Evolutionary conservation across 2,329 filamentous ascomycete genomes (phyloP), one percentile per base, ranked within the genome.

Genomic region (Fusarium drepaniforme): DNA sequence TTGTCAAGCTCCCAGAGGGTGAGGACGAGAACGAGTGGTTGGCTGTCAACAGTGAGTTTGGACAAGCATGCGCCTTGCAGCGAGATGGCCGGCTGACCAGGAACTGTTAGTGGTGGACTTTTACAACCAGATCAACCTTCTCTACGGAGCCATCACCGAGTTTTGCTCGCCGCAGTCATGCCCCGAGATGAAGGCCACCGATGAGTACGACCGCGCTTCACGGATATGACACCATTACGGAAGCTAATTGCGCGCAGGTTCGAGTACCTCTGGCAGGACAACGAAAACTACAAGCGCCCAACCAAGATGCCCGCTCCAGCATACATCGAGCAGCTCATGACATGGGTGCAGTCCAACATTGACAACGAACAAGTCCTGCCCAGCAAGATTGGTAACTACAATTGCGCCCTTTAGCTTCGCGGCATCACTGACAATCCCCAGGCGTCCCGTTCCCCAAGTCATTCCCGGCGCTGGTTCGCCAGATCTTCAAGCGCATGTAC

Each of bases 181-280:
- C 83, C 97, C 97, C 1, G 97, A 98, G 86, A 99, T 99, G 97
- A 99, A 99, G 85, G 97, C 97, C n/a, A 99, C 97, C 12, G 97
- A 99, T 86, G 97, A 99, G 93, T 97, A 89, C 75, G 91, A 38
- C 18, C 23, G 25, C 5, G 5, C 2, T 8, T 16, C 5, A 13
- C 23, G 13, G 18, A 16, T 59, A 38, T 11, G 30, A 28, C 3
- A 33, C 5, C 37, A 33, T 12, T 37, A 44, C 21, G 12, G 18
- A 58, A 35, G 40, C 77, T 81, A 66, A 82, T 56, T 7, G 23
- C 3, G 53, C 13, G 2, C 70, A 96, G 94, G 81, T 99, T 98
- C 84, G 97, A 99, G 84, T 99, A 99, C 84, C 92, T 99, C 76
- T 99, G 97, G 97, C 97, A 99, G 86, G 96, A 99, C 84, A 94